Conservation (phyloP, 805 yeast genomes). For the Myxozyma mucilagina region DNA sequence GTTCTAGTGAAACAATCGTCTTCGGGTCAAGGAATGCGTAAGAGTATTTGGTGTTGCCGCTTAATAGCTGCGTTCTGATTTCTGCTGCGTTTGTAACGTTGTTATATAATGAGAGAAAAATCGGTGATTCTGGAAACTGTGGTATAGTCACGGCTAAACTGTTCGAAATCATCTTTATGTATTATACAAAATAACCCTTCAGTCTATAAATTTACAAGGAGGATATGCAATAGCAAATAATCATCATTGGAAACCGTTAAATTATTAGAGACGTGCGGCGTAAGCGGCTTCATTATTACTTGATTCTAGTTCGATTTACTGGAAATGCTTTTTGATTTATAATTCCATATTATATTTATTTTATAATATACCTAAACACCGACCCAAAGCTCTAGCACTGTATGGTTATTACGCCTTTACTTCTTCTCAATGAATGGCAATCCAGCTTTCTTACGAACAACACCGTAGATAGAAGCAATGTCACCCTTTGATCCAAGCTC, state of each 20-base stretch:
- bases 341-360: too few relatives aligned
- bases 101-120: slow-evolving; percentile 49
- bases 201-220: too few relatives aligned
- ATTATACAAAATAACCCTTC: neutral
- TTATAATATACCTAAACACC: too few relatives aligned
- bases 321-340: too few relatives aligned
- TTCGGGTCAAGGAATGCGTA: slow-evolving; percentile 66
- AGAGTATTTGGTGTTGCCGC: slow-evolving; percentile 52
- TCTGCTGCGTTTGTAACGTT: slow-evolving; percentile 48
- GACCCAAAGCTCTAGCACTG: too few relatives aligned
- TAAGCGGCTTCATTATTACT: too few relatives aligned
- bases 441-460: slow-evolving; percentile 36
- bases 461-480: slow-evolving; percentile 36
- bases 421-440: slow-evolving; percentile 36
- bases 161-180: neutral
- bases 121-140: slow-evolving; percentile 24
- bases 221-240: too few relatives aligned
- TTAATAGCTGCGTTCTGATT: slow-evolving; percentile 49
- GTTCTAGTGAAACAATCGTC: slow-evolving; percentile 58
- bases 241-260: too few relatives aligned
- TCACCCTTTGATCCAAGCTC: slow-evolving; percentile 33
- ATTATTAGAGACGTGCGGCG: too few relatives aligned
- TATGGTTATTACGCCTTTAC: neutral
- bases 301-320: too few relatives aligned
- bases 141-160: slow-evolving; percentile 3